Conservation (phyloP, 768 basidiomycete genomes). For the Mycena capillaripes region DNA sequence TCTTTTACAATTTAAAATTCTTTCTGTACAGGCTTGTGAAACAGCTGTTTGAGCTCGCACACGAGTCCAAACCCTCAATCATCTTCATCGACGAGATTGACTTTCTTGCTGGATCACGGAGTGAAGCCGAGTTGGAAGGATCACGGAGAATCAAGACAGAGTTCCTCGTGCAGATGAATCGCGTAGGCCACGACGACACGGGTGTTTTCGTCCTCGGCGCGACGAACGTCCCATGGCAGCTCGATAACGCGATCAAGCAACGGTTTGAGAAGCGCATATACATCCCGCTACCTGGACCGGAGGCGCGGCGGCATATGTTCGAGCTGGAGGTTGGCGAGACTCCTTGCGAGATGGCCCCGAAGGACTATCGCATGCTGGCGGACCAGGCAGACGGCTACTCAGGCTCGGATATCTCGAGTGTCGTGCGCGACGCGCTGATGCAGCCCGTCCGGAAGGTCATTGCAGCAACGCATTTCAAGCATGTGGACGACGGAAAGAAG, state of each 20-base stretch:
- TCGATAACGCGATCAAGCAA: constrained; percentile 97
- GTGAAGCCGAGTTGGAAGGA: constrained; percentile 97
- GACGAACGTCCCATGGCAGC: constrained; percentile 98
- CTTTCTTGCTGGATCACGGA: constrained; percentile 93
- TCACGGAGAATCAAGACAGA: constrained; percentile 97
- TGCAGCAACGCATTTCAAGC: constrained; percentile 95
- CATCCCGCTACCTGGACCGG: constrained; percentile 95
- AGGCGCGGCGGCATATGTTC: constrained; percentile 95
- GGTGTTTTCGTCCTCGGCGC: constrained; percentile 97
- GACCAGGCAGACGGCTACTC: constrained; percentile 94
- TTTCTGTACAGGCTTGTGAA: constrained; percentile 84
- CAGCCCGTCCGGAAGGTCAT: constrained; percentile 98
- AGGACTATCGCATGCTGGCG: constrained; percentile 87
- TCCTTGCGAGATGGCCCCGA: constrained; percentile 83
- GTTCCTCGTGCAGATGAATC: constrained; percentile 98
- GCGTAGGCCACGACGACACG: constrained; percentile 97
- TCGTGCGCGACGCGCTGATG: constrained; percentile 98
- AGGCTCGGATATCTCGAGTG: constrained; percentile 94
- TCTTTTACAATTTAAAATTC: constrained; percentile 17
- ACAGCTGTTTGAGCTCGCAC: constrained; percentile 95
- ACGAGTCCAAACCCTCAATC: constrained; percentile 96
- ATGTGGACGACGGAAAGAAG: constrained; percentile 60
- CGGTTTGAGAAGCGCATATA: constrained; percentile 99
- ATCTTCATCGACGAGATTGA: constrained; percentile 99
- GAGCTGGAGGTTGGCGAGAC: constrained; percentile 96